Conservation (phyloP, 2,329 filamentous ascomycete genomes). For the Alternaria postmessia region DNA sequence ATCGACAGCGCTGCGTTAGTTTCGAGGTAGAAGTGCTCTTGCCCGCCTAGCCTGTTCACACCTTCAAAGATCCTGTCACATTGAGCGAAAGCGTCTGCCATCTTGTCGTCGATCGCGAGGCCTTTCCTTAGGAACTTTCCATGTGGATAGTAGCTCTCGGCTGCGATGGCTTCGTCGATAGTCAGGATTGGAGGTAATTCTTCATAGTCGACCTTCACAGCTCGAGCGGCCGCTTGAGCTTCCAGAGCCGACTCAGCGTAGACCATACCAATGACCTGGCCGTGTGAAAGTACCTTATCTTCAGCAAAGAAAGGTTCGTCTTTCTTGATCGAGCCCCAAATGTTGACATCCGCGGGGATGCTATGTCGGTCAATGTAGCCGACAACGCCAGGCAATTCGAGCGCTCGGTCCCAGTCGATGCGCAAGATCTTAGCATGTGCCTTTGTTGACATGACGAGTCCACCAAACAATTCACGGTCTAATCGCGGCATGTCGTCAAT, state of each 20-base stretch:
- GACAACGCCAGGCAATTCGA: conserved; percentile 86
- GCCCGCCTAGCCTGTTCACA: conserved; percentile 84
- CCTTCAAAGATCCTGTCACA: conserved; percentile 87
- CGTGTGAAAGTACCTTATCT: conserved; percentile 82
- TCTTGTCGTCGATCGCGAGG: conserved; percentile 57
- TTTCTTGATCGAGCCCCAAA: conserved; percentile 81
- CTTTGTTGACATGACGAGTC: conserved; percentile 85
- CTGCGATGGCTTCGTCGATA: conserved; percentile 92
- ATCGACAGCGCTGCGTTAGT: conserved; percentile 85
- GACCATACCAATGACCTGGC: conserved; percentile 89
- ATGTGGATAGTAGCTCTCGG: conserved; percentile 84
- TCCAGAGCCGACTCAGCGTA: conserved; percentile 78
- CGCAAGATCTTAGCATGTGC: conserved; percentile 85
- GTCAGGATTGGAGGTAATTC: conserved; percentile 85
- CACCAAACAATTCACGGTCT: conserved; percentile 86
- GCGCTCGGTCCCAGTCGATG: conserved; percentile 76
- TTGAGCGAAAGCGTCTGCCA: conserved; percentile 75
- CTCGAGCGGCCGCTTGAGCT: conserved; percentile 80
- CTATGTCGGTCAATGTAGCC: conserved; percentile 84
- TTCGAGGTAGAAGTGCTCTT: conserved; percentile 97
- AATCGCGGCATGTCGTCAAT: conserved; percentile 89
- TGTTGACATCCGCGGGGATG: conserved; percentile 82
- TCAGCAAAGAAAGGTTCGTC: conserved; percentile 94
- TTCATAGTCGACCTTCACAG: conserved; percentile 88
- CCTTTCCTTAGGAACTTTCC: conserved; percentile 83